phyloP scores from a whole-genome alignment of 2,329 filamentous ascomycete genomes.

The Epichloe festucae region DNA sequence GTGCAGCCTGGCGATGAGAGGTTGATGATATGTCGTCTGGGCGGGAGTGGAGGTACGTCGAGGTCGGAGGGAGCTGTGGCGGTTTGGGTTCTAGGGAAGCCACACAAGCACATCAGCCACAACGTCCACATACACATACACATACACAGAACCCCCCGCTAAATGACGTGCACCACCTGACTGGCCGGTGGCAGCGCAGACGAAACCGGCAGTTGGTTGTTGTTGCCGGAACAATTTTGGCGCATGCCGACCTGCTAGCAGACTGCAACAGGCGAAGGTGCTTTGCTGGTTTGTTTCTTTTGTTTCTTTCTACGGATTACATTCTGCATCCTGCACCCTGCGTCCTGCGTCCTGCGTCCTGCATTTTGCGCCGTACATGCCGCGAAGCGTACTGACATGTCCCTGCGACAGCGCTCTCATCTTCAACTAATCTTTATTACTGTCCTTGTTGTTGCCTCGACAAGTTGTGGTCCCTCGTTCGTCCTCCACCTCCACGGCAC shows the following conservation, averaged over 20 bases:
- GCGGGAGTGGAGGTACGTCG: slow-evolving; percentile 7
- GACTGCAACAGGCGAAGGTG: not conserved
- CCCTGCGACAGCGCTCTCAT: not conserved
- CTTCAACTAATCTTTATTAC: not conserved
- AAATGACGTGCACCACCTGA: slow-evolving; percentile 1
- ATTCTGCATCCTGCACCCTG: not conserved
- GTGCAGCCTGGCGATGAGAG: not conserved
- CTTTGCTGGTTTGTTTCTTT: not conserved
- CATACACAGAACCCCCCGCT: not conserved
- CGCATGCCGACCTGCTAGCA: not conserved
- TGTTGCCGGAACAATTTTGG: too few relatives aligned
- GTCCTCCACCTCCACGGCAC: too few relatives aligned
- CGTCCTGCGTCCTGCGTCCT: not conserved
- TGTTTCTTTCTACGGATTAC: not conserved
- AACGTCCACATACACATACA: not conserved
- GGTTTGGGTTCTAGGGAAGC: slow-evolving; percentile 7
- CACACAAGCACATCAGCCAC: not conserved
- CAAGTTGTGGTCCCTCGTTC: too few relatives aligned
- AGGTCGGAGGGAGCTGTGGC: slow-evolving; percentile 16
- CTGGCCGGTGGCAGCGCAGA: not conserved
- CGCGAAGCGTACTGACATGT: not conserved
- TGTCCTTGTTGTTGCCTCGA: not conserved
- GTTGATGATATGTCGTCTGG: slow-evolving; percentile 4
- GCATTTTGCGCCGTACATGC: not conserved
- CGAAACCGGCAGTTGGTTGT: not conserved